A percentile compares a stretch with the other conserved stretches of the same genome.
Evolutionary conservation across 1,284 basidiomycete genomes (phyloP).

Genomic region (Phellinidium pouzarii): DNA sequence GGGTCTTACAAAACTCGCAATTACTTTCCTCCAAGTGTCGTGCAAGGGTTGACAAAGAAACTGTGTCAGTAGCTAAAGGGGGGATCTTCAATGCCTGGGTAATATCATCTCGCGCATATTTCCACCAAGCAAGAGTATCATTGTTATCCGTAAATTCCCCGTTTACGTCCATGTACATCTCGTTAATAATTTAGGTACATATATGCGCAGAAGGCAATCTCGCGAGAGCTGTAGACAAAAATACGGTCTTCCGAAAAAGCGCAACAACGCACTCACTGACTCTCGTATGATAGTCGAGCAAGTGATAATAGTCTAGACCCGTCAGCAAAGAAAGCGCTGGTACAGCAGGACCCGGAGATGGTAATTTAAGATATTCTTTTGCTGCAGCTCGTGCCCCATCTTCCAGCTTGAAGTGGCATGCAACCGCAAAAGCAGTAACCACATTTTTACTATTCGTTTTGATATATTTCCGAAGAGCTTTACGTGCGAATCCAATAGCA

Average conservation of each 20-base stretch:
- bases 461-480: background rate
- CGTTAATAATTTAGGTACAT: too few relatives aligned
- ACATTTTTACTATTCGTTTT: background rate
- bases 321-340: slow-evolving; percentile 1
- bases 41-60: too few relatives aligned
- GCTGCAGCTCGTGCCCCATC: slow-evolving; percentile 7
- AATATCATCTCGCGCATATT: too few relatives aligned
- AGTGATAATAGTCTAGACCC: slow-evolving; percentile 2
- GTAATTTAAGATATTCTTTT: slow-evolving; percentile 2
- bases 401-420: slow-evolving; percentile 8
- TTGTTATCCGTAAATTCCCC: too few relatives aligned
- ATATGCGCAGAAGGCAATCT: background rate
- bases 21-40: too few relatives aligned
- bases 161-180: too few relatives aligned
- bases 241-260: background rate
- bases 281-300: slow-evolving; percentile 5
- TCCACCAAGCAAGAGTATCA: too few relatives aligned
- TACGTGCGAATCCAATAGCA: background rate
- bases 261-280: background rate
- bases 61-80: too few relatives aligned
- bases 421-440: slow-evolving; percentile 1
- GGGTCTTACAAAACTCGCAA: too few relatives aligned
- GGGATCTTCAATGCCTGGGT: too few relatives aligned
- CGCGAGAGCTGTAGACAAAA: background rate
- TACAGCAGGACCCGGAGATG: slow-evolving; percentile 4